Percentiles rank a stretch among this genome's conserved stretches.
Evolutionary conservation across 129 eudicot species (phyloP).

Genomic region (Artemisia argyi): DNA sequence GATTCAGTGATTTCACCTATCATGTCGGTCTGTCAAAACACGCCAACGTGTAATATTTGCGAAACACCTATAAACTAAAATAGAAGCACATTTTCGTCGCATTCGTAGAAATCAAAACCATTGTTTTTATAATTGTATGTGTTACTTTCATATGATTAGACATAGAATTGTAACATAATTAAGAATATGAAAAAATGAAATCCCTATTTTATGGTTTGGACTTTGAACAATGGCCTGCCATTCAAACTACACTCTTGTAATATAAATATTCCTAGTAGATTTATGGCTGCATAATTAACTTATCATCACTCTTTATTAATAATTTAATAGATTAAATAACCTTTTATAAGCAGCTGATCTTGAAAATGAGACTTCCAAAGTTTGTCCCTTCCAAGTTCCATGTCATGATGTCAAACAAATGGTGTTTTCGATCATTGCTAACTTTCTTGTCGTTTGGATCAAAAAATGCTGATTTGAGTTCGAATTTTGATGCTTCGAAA

Average conservation of each 20-base stretch:
- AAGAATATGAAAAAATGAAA: slow-evolving; percentile 18
- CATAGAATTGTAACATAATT: slow-evolving; percentile 18
- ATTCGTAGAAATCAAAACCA: background rate
- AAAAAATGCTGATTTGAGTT: slow-evolving; percentile 34
- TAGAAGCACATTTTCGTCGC: background rate
- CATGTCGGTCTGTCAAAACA: background rate
- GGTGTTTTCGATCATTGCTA: slow-evolving; percentile 7
- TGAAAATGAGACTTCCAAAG: slow-evolving; percentile 49
- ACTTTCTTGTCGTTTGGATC: slow-evolving; percentile 26
- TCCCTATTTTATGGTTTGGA: slow-evolving; percentile 64
- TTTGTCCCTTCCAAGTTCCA: slow-evolving; percentile 38
- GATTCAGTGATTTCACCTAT: background rate
- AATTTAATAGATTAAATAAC: slow-evolving; percentile 5
- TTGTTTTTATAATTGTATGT: background rate
- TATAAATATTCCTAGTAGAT: slow-evolving; percentile 32
- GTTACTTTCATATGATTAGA: slow-evolving; percentile 38
- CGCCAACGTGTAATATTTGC: background rate
- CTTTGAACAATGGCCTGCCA: slow-evolving; percentile 64
- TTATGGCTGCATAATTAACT: slow-evolving; percentile 22
- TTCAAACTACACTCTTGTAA: slow-evolving; percentile 60
- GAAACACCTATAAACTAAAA: background rate
- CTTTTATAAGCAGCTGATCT: slow-evolving; percentile 21
- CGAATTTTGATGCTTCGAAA: slow-evolving; percentile 19
- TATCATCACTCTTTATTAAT: background rate
- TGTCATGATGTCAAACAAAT: slow-evolving; percentile 23